These are phyloP conservation scores for Rubia tinctorum DNA, from an alignment of 305 asterid genomes.

Conservation along the genomic window DNA sequence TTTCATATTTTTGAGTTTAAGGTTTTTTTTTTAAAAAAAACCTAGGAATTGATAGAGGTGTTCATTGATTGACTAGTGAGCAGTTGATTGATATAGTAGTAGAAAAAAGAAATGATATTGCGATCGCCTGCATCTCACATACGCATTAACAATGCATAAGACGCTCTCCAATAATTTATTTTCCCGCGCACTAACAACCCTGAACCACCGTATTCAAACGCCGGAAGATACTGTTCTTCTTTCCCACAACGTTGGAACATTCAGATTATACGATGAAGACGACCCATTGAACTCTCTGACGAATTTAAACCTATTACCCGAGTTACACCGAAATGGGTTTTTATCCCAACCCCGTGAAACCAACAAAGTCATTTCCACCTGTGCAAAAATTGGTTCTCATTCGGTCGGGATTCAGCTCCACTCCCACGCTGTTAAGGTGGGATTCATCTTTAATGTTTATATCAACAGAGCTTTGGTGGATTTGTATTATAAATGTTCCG, in stretches of 20 bases:
- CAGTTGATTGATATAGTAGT: background rate
- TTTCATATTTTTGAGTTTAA: too few relatives aligned
- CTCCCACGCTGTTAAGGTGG: conserved; percentile 38
- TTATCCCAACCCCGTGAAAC: conserved; percentile 27
- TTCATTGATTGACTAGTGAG: background rate
- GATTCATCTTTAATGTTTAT: conserved; percentile 42
- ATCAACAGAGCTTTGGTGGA: conserved; percentile 48
- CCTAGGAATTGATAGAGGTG: background rate
- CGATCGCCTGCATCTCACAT: conserved; percentile 25
- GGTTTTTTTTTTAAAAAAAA: too few relatives aligned
- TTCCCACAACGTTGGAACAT: conserved; percentile 8
- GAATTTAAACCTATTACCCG: conserved; percentile 20
- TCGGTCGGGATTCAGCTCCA: conserved; percentile 46
- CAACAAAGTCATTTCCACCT: conserved; percentile 43
- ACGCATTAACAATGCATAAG: conserved; percentile 10
- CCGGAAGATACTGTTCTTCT: conserved; percentile 6
- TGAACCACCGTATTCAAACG: conserved; percentile 5
- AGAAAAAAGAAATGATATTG: conserved; percentile 27
- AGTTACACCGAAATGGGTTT: conserved; percentile 28
- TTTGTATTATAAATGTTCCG: conserved; percentile 47
- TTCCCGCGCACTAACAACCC: conserved; percentile 30
- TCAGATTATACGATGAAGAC: background rate
- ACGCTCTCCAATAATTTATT: conserved; percentile 20
- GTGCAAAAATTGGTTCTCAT: conserved; percentile 31
- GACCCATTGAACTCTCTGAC: conserved; percentile 9